Base-by-base conservation (phyloP, 805 yeast genomes). In the Cyberlindnera euphorbiiphila region DNA sequence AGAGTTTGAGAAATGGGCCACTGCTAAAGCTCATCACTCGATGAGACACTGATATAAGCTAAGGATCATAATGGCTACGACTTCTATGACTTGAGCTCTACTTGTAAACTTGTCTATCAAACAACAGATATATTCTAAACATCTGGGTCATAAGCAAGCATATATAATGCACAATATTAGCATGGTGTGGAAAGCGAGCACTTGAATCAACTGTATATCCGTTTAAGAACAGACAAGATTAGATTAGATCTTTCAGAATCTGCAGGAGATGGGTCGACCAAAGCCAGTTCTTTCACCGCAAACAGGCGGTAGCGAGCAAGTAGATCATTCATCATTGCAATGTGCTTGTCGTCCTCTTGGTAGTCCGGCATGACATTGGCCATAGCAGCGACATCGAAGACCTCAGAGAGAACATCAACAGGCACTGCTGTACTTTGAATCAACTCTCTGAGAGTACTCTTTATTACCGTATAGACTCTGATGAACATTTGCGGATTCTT, bases 1-100 rank as follows among this genome's bases (percentile, higher is more conserved):
- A 36, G 85, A 75, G 36, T 80, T 85, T 52, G 93, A 81, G 47
- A 62, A 61, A 30, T 41, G 45, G 45, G 41, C 45, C 3, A 27
- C 38, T 3, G 36, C 41, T 1, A 33, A 29, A n/a, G 24, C 19
- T 16, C 45, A n/a, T n/a, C n/a, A 34, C 27, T 17, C 32, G 4
- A n/a, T 24, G 11, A 24, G 36, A 23, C 33, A 29, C 16, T 19
- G 30, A 20, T 13, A 27, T 9, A 27, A 21, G 25, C 19, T 25
- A 25, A 19, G 10, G 22, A 8, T 16, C 18, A 9, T 26, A 26
- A 26, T 26, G 29, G 14, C 22, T 14, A 30, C 33, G 33, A 30
- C 26, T 21, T 30, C 26, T 30, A 30, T 21, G 33, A 30, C 33
- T 21, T n/a, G n/a, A n/a, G n/a, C n/a, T n/a, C n/a, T n/a, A n/a